Evolutionary conservation across 352 stramenopile species (phyloP).

Genomic region (Pythium apleroticum): DNA sequence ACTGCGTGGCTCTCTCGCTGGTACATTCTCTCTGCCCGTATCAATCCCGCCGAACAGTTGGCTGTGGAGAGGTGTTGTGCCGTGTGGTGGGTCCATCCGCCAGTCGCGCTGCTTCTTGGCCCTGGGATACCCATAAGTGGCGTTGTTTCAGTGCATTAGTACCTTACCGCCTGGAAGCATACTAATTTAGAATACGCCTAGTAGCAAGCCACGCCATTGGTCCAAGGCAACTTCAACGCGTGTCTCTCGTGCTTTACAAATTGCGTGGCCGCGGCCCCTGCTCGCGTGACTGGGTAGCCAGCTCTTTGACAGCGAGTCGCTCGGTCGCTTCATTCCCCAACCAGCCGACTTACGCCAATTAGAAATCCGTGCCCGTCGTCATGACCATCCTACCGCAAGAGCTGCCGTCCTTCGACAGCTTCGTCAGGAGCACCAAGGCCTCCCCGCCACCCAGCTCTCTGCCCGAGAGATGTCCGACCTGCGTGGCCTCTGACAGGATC

Average conservation of each 20-base stretch:
- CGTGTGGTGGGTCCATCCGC: neutral
- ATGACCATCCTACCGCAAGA: slow-evolving; percentile 8
- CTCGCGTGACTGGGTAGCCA: too few relatives aligned
- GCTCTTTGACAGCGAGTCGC: neutral
- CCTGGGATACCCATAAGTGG: neutral
- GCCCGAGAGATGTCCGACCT: slow-evolving; percentile 7
- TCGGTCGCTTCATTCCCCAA: neutral
- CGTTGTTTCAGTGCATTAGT: neutral
- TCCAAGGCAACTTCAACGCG: slow-evolving; percentile 10
- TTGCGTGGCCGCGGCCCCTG: too few relatives aligned
- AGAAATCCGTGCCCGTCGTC: neutral
- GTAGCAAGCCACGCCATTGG: neutral
- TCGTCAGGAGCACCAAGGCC: slow-evolving; percentile 18
- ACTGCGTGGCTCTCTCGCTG: too few relatives aligned
- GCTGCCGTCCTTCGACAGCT: slow-evolving; percentile 17
- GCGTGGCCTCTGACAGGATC: neutral
- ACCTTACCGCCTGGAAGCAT: neutral
- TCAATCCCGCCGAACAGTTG: too few relatives aligned
- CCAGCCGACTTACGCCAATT: neutral
- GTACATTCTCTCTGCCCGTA: too few relatives aligned
- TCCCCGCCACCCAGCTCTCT: neutral
- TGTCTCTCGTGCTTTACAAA: slow-evolving; percentile 11
- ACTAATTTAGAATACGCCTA: neutral
- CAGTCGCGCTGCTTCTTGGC: neutral
- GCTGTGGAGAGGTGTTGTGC: neutral